Evolutionary conservation across 1,284 basidiomycete genomes (phyloP).

Genomic region (Fomitopsis schrenkii): DNA sequence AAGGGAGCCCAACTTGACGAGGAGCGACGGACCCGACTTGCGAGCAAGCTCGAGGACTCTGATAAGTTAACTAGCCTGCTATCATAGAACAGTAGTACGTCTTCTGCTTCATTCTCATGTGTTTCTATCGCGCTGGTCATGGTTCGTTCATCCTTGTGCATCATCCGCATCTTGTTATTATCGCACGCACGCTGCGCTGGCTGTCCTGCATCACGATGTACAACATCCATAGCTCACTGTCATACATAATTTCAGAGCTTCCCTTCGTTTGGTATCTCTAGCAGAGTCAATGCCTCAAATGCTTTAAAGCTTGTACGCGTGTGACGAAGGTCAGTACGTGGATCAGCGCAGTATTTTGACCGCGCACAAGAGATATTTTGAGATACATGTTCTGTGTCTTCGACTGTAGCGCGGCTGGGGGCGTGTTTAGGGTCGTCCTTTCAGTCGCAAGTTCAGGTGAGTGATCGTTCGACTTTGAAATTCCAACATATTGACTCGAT

Average conservation of each 20-base stretch:
- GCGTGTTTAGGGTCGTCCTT: too few species aligned
- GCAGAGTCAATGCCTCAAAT: not conserved
- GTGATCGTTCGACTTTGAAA: too few species aligned
- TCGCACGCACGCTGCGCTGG: not conserved
- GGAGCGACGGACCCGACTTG: slow-evolving; percentile 47
- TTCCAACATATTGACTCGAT: too few species aligned
- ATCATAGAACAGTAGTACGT: slow-evolving; percentile 2
- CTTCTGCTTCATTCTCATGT: not conserved
- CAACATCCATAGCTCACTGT: not conserved
- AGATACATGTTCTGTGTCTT: too few species aligned
- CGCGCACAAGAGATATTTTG: too few species aligned
- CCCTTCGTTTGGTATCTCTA: not conserved
- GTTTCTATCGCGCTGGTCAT: not conserved
- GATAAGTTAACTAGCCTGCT: not conserved
- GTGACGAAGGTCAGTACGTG: not conserved
- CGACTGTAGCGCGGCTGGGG: too few species aligned
- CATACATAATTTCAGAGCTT: not conserved
- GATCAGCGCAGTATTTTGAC: too few species aligned
- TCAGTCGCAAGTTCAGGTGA: too few species aligned
- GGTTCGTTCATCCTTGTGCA: not conserved
- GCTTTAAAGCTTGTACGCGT: not conserved
- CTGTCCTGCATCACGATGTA: slow-evolving; percentile 1
- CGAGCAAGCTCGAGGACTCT: slow-evolving; percentile 47
- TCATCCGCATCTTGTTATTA: slow-evolving; percentile 1
- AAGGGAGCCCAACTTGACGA: slow-evolving; percentile 57